Percentiles rank a stretch among this genome's conserved stretches.
phyloP scores from a whole-genome alignment of 352 stramenopile genomes.

The Halophytophthora batemanensis region DNA sequence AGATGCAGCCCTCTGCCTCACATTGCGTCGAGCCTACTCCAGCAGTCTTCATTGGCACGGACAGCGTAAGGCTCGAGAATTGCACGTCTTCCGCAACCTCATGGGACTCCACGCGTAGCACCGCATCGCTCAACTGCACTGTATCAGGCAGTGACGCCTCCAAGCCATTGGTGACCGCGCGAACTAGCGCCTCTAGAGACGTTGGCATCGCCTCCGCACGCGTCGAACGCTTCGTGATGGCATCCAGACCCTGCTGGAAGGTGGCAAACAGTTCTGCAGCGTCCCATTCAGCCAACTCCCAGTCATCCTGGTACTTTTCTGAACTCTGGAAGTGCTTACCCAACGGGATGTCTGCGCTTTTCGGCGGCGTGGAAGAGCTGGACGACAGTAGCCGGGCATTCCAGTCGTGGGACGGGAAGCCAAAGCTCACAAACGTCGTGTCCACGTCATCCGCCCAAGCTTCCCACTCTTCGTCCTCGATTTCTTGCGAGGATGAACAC shows the following conservation, averaged over 20 bases:
- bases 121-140: constrained; percentile 12
- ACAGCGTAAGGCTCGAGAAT: constrained; percentile 21
- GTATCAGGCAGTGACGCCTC: constrained; percentile 7
- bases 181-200: constrained; percentile 17
- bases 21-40: constrained; percentile 12
- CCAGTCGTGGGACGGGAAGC: constrained; percentile 32
- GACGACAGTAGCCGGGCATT: constrained; percentile 18
- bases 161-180: constrained; percentile 14
- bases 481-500: constrained; percentile 8
- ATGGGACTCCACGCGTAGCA: constrained; percentile 15
- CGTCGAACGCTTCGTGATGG: too few relatives aligned
- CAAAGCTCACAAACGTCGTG: constrained; percentile 34
- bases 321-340: constrained; percentile 15
- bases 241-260: constrained; percentile 20
- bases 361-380: constrained; percentile 1
- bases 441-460: constrained; percentile 32
- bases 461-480: constrained; percentile 15
- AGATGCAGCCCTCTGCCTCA: constrained; percentile 23
- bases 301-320: constrained; percentile 9
- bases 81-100: constrained; percentile 16
- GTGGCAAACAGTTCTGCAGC: constrained; percentile 15
- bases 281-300: constrained; percentile 16
- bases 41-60: constrained; percentile 15
- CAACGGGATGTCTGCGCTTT: constrained; percentile 18
- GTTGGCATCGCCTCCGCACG: constrained; percentile 1